These are phyloP conservation scores for Microbotryum lychnidis-dioicae DNA, from an alignment of 1,284 basidiomycete species.

Conservation along the genomic window DNA sequence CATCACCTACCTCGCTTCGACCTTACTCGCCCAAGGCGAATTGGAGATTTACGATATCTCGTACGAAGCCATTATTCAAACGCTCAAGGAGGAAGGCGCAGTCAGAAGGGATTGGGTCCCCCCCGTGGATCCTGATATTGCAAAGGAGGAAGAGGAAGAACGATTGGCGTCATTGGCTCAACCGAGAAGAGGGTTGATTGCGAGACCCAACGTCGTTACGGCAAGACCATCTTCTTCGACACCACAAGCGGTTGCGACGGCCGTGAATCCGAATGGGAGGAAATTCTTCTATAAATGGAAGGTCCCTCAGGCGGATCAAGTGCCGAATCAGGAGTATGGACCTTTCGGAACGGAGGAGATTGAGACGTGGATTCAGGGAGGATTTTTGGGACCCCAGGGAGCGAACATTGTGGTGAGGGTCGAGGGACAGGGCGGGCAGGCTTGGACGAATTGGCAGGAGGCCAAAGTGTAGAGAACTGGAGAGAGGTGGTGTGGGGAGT, in stretches of 20 bases:
- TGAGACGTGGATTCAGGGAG: conserved; percentile 61
- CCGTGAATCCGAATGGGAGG: neutral
- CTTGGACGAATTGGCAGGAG: conserved; percentile 11
- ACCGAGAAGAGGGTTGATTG: neutral
- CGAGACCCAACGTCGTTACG: conserved; percentile 14
- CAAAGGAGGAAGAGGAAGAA: conserved; percentile 9
- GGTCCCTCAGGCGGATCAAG: conserved; percentile 37
- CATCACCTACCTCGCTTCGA: conserved; percentile 72
- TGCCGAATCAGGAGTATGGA: conserved; percentile 55
- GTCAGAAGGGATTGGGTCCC: conserved; percentile 64
- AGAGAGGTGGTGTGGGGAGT: too few relatives aligned
- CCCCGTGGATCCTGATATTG: conserved; percentile 53
- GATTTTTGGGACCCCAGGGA: conserved; percentile 62
- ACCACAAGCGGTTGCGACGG: too few relatives aligned
- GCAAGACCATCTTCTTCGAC: conserved; percentile 13
- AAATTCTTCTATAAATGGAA: conserved; percentile 70
- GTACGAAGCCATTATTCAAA: conserved; percentile 69
- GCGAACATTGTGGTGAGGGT: conserved; percentile 62
- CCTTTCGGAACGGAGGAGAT: conserved; percentile 68
- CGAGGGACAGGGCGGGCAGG: conserved; percentile 20
- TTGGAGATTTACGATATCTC: conserved; percentile 72
- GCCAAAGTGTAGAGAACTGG: neutral
- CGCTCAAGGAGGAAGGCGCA: conserved; percentile 58
- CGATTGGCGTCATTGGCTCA: neutral
- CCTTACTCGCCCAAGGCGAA: conserved; percentile 65